A percentile compares a stretch with the other conserved stretches of the same genome.
Conservation (phyloP, 768 basidiomycete genomes). For the Botryobasidium botryosum region DNA sequence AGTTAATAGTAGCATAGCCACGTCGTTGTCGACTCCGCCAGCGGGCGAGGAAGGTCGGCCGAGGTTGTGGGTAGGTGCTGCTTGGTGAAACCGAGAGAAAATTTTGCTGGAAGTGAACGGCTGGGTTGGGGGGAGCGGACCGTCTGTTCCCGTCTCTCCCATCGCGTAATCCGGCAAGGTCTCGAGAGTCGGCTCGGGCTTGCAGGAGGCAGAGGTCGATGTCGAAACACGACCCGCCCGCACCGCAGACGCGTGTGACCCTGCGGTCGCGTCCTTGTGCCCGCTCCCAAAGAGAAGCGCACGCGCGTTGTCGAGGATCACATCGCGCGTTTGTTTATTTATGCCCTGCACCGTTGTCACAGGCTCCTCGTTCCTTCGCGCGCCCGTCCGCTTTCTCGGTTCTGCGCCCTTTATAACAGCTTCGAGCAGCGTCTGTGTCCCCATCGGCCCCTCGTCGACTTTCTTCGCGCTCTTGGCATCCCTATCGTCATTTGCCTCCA, state of each 20-base stretch:
- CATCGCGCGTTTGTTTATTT: conserved; percentile 31
- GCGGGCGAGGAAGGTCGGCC: background rate
- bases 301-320: conserved; percentile 27
- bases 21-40: background rate
- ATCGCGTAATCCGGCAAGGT: background rate
- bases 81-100: conserved; percentile 3
- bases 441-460: conserved; percentile 32
- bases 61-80: background rate
- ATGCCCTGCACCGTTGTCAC: conserved; percentile 30
- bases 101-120: conserved; percentile 10
- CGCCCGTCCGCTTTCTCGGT: conserved; percentile 28
- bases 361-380: conserved; percentile 23
- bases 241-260: too few species aligned
- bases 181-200: background rate
- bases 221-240: too few species aligned
- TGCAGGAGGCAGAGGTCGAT: background rate
- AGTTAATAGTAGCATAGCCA: conserved; percentile 1
- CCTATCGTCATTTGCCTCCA: too few species aligned
- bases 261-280: too few species aligned
- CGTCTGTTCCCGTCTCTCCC: background rate
- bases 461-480: too few species aligned
- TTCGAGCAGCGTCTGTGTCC: conserved; percentile 26
- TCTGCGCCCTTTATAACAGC: conserved; percentile 31
- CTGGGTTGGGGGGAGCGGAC: conserved; percentile 12
- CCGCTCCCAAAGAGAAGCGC: conserved; percentile 20